phyloP scores from a whole-genome alignment of 2,329 filamentous ascomycete genomes.

The Pseudogymnoascus sp. region DNA sequence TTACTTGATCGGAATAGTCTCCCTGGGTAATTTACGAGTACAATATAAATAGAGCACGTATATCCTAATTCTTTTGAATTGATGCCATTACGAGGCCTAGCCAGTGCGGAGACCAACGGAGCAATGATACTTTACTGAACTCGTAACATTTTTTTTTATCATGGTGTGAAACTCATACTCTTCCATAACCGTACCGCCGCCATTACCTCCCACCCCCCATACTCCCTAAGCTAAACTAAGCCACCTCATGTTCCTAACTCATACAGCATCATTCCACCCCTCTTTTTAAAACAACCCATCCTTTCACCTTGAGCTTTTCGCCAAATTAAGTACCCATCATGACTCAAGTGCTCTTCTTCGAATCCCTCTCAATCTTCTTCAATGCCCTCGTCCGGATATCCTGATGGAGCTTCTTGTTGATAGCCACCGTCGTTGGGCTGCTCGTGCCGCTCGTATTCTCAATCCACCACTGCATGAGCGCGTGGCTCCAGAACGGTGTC shows the following conservation, averaged over 20 bases:
- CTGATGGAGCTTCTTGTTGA: constrained; percentile 61
- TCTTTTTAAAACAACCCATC: neutral
- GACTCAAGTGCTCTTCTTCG: constrained; percentile 38
- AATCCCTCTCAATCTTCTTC: constrained; percentile 62
- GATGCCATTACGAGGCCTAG: neutral
- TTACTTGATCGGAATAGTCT: neutral
- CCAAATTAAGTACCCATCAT: neutral
- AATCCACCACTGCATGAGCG: constrained; percentile 77
- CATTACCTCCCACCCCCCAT: neutral
- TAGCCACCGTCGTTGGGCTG: constrained; percentile 46
- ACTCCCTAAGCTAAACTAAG: neutral
- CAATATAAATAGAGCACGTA: neutral
- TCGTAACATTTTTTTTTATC: neutral
- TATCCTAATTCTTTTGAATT: neutral
- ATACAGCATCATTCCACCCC: neutral
- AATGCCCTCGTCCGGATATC: constrained; percentile 60
- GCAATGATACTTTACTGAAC: neutral
- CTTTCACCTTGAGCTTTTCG: neutral
- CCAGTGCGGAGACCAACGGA: neutral
- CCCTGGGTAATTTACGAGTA: neutral
- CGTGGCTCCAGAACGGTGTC: constrained; percentile 90
- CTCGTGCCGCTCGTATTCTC: constrained; percentile 52
- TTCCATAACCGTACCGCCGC: neutral
- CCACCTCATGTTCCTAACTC: neutral
- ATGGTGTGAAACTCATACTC: neutral